Evolutionary conservation across 306 rosid genomes (phyloP).

Genomic region (Ziziphus jujuba): DNA sequence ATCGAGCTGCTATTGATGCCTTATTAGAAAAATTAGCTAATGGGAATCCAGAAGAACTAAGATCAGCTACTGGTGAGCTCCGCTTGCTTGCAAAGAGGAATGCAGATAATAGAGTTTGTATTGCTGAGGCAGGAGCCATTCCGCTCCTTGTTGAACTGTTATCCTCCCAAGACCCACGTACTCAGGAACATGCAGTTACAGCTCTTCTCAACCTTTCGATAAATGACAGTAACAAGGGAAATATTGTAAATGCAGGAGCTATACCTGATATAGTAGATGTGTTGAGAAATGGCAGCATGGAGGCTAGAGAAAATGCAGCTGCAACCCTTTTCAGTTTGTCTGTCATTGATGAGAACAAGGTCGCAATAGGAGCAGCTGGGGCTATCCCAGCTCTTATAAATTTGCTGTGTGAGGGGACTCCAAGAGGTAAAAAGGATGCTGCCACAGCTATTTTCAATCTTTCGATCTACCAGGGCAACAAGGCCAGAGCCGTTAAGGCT

Average conservation of each 20-base stretch:
- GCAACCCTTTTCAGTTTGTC: conserved; percentile 97
- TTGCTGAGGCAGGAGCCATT: conserved; percentile 97
- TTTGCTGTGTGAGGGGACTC: conserved; percentile 87
- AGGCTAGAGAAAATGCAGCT: conserved; percentile 97
- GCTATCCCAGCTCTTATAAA: conserved; percentile 93
- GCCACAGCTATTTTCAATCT: conserved; percentile 96
- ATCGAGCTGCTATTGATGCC: conserved; percentile 55
- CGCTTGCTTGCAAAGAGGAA: conserved; percentile 96
- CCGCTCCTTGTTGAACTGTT: conserved; percentile 85
- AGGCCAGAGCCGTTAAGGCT: conserved; percentile 92
- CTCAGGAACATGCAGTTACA: conserved; percentile 97
- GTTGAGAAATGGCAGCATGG: conserved; percentile 87
- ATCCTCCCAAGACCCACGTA: conserved; percentile 75
- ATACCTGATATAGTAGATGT: conserved; percentile 94
- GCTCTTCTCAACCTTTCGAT: conserved; percentile 95
- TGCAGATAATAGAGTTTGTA: conserved; percentile 87
- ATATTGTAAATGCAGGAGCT: conserved; percentile 89
- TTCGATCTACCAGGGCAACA: conserved; percentile 92
- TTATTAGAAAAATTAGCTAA: conserved; percentile 60
- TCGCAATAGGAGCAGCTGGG: conserved; percentile 95
- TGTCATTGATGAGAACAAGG: conserved; percentile 87
- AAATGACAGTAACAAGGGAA: conserved; percentile 82
- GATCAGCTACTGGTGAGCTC: conserved; percentile 96
- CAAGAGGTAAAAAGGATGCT: conserved; percentile 97
- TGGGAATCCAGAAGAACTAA: conserved; percentile 72